Evolutionary conservation across 2,329 filamentous ascomycete genomes (phyloP), one percentile per base, ranked within the genome.

Genomic region (Lasiodiplodia theobromae): DNA sequence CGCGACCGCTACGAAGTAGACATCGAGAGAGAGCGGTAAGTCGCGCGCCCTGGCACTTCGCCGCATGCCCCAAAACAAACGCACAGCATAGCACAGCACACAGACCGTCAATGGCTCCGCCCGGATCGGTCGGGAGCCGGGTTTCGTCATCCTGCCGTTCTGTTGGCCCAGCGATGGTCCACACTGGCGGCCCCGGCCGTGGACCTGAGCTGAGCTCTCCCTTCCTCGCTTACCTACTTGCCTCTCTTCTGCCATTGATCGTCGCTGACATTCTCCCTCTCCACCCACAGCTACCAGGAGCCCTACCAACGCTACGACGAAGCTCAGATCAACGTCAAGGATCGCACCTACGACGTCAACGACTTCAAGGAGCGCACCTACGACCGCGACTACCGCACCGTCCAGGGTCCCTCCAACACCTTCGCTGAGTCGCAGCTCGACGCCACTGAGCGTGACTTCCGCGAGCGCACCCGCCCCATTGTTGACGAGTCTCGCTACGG

Each of bases 321-420:
- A 80, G 86, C 87, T 80, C 87, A 88, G 79, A 82, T 92, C 80
- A 88, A 92, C 82, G 84, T 89, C 77, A 86, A 92, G 80, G 85
- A 84, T 76, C 78, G 75, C 69, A 72, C 75, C 69, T 64, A 64
- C 60, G 60, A 52, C 60, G 31, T 64, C 60, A 52, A 38, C 28
- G 79, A 92, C 82, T 83, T 89, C 77, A 85, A 92, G 80, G 85
- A 84, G 76, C 65, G 63, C 54, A 73, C 76, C 74, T 81, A 78
- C 78, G 82, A 84, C 73, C 80, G 79, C 72, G 80, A 84, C 72
- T 83, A 81, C 78, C 78, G 81, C 70, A 80, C 80, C 72, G 80
- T 82, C 76, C 79, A 83, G 77, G 80, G 81, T 71, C 78, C 81
- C 75, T 81, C 86, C 74, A 80, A 83, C 72, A 66, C 66, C 62